Conservation (phyloP, 768 basidiomycete species). For the Mycena venus region DNA sequence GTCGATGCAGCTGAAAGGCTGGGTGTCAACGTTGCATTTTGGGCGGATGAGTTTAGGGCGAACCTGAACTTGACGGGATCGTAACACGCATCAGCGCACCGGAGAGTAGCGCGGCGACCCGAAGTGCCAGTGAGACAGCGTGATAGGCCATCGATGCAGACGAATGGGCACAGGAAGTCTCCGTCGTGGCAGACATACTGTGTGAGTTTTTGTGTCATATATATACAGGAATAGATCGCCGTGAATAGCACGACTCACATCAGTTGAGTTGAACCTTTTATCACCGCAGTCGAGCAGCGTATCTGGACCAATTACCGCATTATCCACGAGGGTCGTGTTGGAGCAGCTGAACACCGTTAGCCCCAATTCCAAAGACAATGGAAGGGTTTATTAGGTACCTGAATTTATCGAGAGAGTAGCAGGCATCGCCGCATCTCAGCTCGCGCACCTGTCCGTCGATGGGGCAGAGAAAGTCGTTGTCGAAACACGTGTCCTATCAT, state of each 20-base stretch:
- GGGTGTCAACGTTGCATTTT: background rate
- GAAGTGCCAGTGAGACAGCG: background rate
- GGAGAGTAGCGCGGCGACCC: background rate
- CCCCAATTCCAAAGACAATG: background rate
- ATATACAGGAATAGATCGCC: slow-evolving; percentile 8
- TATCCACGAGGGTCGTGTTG: slow-evolving; percentile 11
- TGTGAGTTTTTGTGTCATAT: slow-evolving; percentile 6
- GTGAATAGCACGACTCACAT: slow-evolving; percentile 7
- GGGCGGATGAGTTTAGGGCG: slow-evolving; percentile 2
- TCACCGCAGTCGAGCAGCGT: slow-evolving; percentile 8
- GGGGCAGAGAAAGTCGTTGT: slow-evolving; percentile 6
- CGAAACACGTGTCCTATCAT: slow-evolving; percentile 6
- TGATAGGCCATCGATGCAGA: background rate
- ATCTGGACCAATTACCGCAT: background rate
- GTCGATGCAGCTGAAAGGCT: slow-evolving; percentile 1
- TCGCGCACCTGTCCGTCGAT: background rate
- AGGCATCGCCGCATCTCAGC: slow-evolving; percentile 2
- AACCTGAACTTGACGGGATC: slow-evolving; percentile 3
- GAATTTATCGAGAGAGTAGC: slow-evolving; percentile 1
- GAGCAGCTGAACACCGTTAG: slow-evolving; percentile 8
- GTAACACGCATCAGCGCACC: slow-evolving; percentile 8
- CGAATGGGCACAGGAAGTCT: background rate
- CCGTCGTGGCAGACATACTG: slow-evolving; percentile 5
- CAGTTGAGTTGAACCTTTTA: background rate
- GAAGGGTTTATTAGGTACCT: slow-evolving; percentile 3